Percentiles rank a stretch among this genome's conserved stretches.
These are phyloP conservation scores for Ceratobasidium sp. DNA, from an alignment of 1,284 basidiomycete genomes.

Conservation along the genomic window DNA sequence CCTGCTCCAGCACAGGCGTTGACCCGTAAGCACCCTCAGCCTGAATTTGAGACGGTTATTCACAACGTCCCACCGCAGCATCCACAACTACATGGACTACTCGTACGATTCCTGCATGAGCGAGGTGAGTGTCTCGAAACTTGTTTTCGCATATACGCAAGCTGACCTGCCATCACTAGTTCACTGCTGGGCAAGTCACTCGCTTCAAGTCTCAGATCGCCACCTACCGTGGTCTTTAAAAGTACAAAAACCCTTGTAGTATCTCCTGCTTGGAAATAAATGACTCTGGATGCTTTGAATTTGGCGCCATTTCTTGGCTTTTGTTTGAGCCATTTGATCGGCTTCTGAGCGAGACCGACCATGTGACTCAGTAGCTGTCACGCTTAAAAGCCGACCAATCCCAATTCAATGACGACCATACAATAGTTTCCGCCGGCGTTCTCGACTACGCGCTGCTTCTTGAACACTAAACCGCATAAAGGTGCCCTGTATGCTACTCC, in stretches of 20 bases:
- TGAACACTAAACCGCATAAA: not conserved
- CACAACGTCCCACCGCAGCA: slow-evolving; percentile 1
- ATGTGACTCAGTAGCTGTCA: slow-evolving; percentile 24
- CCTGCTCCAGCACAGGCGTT: slow-evolving; percentile 44
- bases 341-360: slow-evolving; percentile 4
- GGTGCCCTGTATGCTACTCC: not conserved
- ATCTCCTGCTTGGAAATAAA: not conserved
- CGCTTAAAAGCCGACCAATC: slow-evolving; percentile 17
- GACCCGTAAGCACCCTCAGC: slow-evolving; percentile 41
- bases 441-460: not conserved
- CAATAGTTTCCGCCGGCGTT: not conserved
- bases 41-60: not conserved
- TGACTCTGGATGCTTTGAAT: not conserved
- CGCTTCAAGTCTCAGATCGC: slow-evolving; percentile 56
- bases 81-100: slow-evolving; percentile 45
- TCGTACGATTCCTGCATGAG: slow-evolving; percentile 46
- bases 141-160: not conserved
- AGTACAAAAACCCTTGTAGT: not conserved
- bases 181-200: slow-evolving; percentile 58
- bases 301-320: not conserved
- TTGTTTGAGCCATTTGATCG: not conserved
- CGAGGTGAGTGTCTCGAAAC: slow-evolving; percentile 5
- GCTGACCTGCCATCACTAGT: slow-evolving; percentile 50
- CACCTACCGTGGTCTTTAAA: slow-evolving; percentile 57
- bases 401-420: not conserved